These are phyloP conservation scores for Penicillium sp. DNA, from an alignment of 2,329 filamentous ascomycete species.

Conservation along the genomic window DNA sequence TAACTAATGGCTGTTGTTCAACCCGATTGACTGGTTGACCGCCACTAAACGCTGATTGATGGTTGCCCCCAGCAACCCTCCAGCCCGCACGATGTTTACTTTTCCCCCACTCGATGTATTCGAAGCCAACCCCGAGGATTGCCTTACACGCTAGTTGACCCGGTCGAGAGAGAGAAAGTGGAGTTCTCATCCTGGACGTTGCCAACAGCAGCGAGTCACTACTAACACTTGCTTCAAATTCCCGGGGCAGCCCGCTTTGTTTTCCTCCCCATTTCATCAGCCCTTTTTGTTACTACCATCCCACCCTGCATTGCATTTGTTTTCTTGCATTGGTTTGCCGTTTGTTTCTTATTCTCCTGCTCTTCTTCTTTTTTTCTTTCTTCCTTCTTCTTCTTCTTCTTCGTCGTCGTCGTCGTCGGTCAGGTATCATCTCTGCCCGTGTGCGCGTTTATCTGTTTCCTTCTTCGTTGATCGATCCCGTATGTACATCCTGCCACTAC, in stretches of 20 bases:
- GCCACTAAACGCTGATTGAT: constrained; percentile 27
- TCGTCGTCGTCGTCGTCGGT: background rate
- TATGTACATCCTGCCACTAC: constrained; percentile 23
- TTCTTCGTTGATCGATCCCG: constrained; percentile 21
- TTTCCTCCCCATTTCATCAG: constrained; percentile 14
- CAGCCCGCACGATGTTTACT: constrained; percentile 39
- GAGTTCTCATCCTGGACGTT: constrained; percentile 31
- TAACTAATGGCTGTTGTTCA: too few relatives aligned
- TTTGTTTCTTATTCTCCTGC: constrained; percentile 5
- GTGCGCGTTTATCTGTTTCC: constrained; percentile 14
- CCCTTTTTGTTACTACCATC: constrained; percentile 10
- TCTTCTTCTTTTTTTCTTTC: constrained; percentile 1
- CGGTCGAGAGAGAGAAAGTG: constrained; percentile 15
- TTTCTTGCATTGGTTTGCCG: constrained; percentile 5
- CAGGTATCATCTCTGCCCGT: background rate
- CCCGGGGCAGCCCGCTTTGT: constrained; percentile 26
- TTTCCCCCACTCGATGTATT: constrained; percentile 27
- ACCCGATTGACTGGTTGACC: constrained; percentile 30
- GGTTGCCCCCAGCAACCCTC: constrained; percentile 40
- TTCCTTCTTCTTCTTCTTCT: background rate
- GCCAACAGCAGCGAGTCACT: constrained; percentile 27
- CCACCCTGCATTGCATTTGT: constrained; percentile 17
- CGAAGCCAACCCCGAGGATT: constrained; percentile 34
- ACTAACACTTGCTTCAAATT: constrained; percentile 33
- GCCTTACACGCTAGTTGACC: constrained; percentile 22